Evolutionary conservation across 805 yeast genomes (phyloP).

Genomic region (Yarrowia sp.): DNA sequence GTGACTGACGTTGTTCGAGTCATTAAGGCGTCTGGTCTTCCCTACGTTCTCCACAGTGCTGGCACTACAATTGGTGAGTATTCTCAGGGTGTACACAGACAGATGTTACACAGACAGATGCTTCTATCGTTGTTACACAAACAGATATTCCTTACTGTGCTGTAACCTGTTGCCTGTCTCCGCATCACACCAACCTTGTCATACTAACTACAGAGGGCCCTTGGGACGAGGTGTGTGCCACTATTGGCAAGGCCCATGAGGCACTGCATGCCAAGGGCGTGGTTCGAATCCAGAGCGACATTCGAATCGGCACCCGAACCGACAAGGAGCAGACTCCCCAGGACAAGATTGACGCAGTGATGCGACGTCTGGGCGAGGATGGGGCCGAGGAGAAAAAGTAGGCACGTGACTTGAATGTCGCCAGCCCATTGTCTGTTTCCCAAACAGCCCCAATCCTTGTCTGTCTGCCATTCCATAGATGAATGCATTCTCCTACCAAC

Average conservation of each 20-base stretch:
- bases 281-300: constrained; percentile 77
- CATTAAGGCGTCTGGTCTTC: constrained; percentile 58
- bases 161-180: too few relatives aligned
- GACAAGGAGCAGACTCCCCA: constrained; percentile 70
- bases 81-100: background rate
- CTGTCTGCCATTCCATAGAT: background rate
- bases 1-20: constrained; percentile 65
- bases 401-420: background rate
- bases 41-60: constrained; percentile 78
- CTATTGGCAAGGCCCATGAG: constrained; percentile 76
- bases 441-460: too few relatives aligned
- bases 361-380: constrained; percentile 20
- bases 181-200: background rate
- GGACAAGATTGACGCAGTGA: constrained; percentile 66
- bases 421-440: too few relatives aligned
- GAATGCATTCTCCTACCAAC: background rate
- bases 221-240: constrained; percentile 81
- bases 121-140: background rate
- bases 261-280: constrained; percentile 68
- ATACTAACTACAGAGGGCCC: constrained; percentile 56
- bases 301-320: constrained; percentile 78
- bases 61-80: constrained; percentile 62
- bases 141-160: too few relatives aligned
- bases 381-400: background rate
- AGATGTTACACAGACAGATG: background rate